Percentiles rank a stretch among this genome's conserved stretches.
Evolutionary conservation across 2,329 filamentous ascomycete species (phyloP).

Genomic region (Aspergillus piperis): DNA sequence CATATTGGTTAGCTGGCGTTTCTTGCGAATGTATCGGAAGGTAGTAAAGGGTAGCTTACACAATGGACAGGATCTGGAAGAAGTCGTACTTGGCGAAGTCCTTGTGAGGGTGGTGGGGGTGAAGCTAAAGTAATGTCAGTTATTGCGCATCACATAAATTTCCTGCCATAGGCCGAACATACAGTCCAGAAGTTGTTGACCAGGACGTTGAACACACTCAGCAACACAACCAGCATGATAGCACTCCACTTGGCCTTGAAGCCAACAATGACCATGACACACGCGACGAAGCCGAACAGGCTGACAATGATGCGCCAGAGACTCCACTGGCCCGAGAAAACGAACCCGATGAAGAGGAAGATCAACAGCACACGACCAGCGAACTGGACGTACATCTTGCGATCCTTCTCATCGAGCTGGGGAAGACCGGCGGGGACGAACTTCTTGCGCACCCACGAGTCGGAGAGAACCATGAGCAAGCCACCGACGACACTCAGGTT

Average conservation of each 20-base stretch:
- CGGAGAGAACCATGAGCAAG: conserved; percentile 94
- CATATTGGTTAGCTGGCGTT: not conserved
- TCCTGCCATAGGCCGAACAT: conserved; percentile 45
- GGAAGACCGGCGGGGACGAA: conserved; percentile 95
- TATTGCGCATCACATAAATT: not conserved
- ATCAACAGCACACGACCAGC: conserved; percentile 93
- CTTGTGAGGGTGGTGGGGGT: conserved; percentile 98
- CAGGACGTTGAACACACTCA: conserved; percentile 93
- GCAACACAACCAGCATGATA: conserved; percentile 87
- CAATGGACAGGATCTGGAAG: conserved; percentile 99
- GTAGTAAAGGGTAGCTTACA: conserved; percentile 55
- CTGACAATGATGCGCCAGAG: conserved; percentile 85
- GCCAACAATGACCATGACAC: conserved; percentile 97
- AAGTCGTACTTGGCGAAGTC: conserved; percentile 99
- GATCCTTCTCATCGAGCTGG: conserved; percentile 95
- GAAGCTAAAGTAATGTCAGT: conserved; percentile 62
- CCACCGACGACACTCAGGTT: conserved; percentile 97
- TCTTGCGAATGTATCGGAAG: not conserved
- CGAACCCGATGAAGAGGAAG: conserved; percentile 95
- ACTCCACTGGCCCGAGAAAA: conserved; percentile 92
- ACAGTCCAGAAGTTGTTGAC: conserved; percentile 99
- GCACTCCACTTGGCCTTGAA: conserved; percentile 99
- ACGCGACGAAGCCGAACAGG: conserved; percentile 81
- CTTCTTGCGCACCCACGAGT: conserved; percentile 96
- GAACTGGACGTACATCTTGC: conserved; percentile 99